These are phyloP conservation scores for Colletotrichum sp. DNA, from an alignment of 2,329 filamentous ascomycete genomes.

Conservation along the genomic window DNA sequence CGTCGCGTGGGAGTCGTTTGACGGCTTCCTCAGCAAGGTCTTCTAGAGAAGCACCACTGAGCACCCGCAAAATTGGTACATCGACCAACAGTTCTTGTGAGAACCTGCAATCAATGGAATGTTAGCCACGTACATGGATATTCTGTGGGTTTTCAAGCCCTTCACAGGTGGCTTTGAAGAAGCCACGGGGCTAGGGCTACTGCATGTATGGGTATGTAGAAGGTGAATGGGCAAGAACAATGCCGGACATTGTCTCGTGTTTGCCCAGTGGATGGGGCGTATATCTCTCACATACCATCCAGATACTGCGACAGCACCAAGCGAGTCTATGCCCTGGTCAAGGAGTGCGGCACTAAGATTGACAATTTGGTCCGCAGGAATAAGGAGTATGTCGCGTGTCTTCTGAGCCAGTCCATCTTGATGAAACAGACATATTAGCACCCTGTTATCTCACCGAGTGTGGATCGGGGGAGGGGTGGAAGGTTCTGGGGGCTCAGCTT, in stretches of 20 bases:
- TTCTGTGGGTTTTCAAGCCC: too few species aligned
- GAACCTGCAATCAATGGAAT: conserved; percentile 37
- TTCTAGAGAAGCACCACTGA: conserved; percentile 34
- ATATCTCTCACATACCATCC: conserved; percentile 40
- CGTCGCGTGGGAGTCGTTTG: not conserved
- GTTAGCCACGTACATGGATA: not conserved
- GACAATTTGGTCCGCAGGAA: not conserved
- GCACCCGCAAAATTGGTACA: conserved; percentile 50
- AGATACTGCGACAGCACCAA: conserved; percentile 36
- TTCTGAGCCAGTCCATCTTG: not conserved
- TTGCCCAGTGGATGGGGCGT: not conserved
- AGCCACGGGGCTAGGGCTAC: too few species aligned
- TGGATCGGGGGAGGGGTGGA: not conserved
- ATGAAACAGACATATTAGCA: not conserved
- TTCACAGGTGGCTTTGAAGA: not conserved
- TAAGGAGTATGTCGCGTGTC: not conserved
- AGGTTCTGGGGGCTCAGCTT: not conserved
- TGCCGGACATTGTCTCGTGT: conserved; percentile 1
- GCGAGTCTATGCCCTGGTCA: conserved; percentile 29
- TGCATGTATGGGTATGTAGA: too few species aligned
- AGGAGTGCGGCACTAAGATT: not conserved
- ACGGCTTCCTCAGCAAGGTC: conserved; percentile 13
- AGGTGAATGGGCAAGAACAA: not conserved
- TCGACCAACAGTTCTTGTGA: conserved; percentile 45
- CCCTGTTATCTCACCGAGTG: not conserved